phyloP scores from a whole-genome alignment of 148 eudicot species.

The Chenopodium berlandieri region DNA sequence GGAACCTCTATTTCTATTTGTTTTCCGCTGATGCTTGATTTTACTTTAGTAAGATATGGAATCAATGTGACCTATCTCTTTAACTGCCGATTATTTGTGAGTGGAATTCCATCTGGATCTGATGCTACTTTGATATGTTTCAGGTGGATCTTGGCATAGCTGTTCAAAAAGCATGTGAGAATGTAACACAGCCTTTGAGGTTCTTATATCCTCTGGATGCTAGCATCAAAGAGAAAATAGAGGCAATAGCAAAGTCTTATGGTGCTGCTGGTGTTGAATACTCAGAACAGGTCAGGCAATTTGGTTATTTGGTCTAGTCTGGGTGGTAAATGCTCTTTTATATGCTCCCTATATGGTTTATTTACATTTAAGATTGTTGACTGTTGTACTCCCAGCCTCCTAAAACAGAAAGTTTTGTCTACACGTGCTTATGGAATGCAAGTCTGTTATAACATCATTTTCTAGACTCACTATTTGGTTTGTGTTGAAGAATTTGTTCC shows the following conservation, averaged over 20 bases:
- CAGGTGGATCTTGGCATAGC: conserved; percentile 97
- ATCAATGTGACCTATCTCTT: not conserved
- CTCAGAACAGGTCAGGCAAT: conserved; percentile 68
- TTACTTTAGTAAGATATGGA: not conserved
- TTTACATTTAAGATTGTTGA: not conserved
- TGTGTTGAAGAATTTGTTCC: not conserved
- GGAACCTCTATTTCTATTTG: not conserved
- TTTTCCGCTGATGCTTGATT: not conserved
- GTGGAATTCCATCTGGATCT: not conserved
- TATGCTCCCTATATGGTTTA: not conserved
- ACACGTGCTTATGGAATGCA: not conserved
- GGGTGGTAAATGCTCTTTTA: not conserved
- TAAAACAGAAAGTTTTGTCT: not conserved
- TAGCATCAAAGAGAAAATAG: conserved; percentile 94
- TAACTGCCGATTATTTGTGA: not conserved
- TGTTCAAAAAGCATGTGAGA: conserved; percentile 95
- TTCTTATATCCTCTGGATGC: conserved; percentile 87
- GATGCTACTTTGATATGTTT: conserved; percentile 16
- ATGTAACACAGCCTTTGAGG: conserved; percentile 60
- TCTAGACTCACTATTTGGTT: not conserved
- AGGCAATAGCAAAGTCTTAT: conserved; percentile 92
- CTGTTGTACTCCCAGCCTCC: not conserved
- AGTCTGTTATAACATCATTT: not conserved
- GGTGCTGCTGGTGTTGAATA: conserved; percentile 98
- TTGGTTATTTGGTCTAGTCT: conserved; percentile 3